These are phyloP conservation scores for Podila verticillata DNA, from an alignment of 192 early-diverging fungal genomes.

Conservation along the genomic window DNA sequence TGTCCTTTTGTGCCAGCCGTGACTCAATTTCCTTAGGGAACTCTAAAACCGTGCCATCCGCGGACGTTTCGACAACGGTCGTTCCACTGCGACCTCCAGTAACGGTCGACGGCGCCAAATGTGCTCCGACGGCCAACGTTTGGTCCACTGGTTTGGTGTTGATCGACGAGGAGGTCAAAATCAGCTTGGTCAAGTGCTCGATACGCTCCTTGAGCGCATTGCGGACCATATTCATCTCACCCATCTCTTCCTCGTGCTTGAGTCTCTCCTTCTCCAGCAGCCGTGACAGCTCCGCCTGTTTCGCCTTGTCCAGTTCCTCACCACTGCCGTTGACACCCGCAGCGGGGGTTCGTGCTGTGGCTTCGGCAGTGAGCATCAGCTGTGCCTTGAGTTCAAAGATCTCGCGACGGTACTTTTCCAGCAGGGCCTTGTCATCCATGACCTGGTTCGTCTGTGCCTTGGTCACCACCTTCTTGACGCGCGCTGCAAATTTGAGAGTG, in stretches of 20 bases:
- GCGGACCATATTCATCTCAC: constrained; percentile 63
- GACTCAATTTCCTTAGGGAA: constrained; percentile 28
- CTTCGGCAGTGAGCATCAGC: constrained; percentile 66
- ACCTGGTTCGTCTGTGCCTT: constrained; percentile 84
- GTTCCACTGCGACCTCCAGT: constrained; percentile 2
- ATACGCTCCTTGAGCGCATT: constrained; percentile 86
- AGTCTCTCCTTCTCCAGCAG: constrained; percentile 37
- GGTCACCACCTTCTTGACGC: constrained; percentile 89
- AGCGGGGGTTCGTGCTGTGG: constrained; percentile 60
- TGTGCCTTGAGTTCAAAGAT: constrained; percentile 79
- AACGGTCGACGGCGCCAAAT: not conserved
- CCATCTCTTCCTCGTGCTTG: constrained; percentile 65
- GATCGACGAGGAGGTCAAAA: constrained; percentile 77
- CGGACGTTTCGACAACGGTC: constrained; percentile 23
- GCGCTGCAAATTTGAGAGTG: constrained; percentile 94
- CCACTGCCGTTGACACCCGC: constrained; percentile 47
- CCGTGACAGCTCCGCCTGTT: constrained; percentile 34
- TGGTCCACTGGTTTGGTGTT: constrained; percentile 44
- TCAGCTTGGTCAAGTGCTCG: constrained; percentile 86
- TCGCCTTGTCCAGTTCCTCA: constrained; percentile 42
- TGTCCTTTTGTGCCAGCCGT: constrained; percentile 36
- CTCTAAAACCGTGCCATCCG: constrained; percentile 25
- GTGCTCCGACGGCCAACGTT: constrained; percentile 4
- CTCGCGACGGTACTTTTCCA: constrained; percentile 85
- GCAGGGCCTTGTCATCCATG: constrained; percentile 82